Percentiles rank a stretch among this genome's conserved stretches.
These are phyloP conservation scores for Aspergillus felis DNA, from an alignment of 2,329 filamentous ascomycete species.

Conservation along the genomic window DNA sequence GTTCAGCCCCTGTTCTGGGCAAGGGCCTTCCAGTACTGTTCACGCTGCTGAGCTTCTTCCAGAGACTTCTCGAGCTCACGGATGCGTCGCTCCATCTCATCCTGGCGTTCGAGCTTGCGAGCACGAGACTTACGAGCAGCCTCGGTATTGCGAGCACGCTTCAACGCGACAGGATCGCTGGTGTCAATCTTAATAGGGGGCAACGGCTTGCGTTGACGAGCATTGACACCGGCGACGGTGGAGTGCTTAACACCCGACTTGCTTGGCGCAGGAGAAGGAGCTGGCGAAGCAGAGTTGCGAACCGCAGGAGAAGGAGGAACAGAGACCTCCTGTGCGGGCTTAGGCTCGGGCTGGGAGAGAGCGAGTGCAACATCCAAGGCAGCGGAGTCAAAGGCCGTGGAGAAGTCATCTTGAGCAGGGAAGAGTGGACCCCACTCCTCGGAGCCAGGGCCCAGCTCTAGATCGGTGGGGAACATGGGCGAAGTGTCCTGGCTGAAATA, in stretches of 20 bases:
- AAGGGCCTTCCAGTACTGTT: slow-evolving; percentile 37
- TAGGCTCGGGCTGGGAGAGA: slow-evolving; percentile 14
- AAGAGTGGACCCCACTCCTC: slow-evolving; percentile 68
- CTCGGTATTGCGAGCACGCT: slow-evolving; percentile 89
- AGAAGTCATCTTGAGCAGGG: slow-evolving; percentile 25
- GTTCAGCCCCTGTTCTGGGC: slow-evolving; percentile 21
- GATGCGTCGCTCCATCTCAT: slow-evolving; percentile 71
- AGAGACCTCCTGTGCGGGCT: slow-evolving; percentile 1
- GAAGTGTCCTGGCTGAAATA: slow-evolving; percentile 71
- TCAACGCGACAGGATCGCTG: slow-evolving; percentile 72
- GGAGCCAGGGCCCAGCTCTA: slow-evolving; percentile 50
- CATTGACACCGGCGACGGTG: slow-evolving; percentile 63
- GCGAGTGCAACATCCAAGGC: slow-evolving; percentile 31
- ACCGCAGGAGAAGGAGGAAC: slow-evolving; percentile 22
- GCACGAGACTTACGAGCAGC: slow-evolving; percentile 90
- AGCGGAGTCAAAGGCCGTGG: slow-evolving; percentile 25
- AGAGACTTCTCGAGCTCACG: slow-evolving; percentile 57
- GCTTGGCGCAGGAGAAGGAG: slow-evolving; percentile 38
- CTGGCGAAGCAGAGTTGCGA: slow-evolving; percentile 38
- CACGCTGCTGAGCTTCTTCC: slow-evolving; percentile 30
- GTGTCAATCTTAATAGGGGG: slow-evolving; percentile 75
- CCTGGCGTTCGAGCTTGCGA: slow-evolving; percentile 73
- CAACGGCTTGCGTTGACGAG: slow-evolving; percentile 75
- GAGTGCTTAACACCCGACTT: slow-evolving; percentile 60
- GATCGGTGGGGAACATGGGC: slow-evolving; percentile 63